phyloP scores from a whole-genome alignment of 805 yeast genomes.

The Wickerhamiella sergipiensis region DNA sequence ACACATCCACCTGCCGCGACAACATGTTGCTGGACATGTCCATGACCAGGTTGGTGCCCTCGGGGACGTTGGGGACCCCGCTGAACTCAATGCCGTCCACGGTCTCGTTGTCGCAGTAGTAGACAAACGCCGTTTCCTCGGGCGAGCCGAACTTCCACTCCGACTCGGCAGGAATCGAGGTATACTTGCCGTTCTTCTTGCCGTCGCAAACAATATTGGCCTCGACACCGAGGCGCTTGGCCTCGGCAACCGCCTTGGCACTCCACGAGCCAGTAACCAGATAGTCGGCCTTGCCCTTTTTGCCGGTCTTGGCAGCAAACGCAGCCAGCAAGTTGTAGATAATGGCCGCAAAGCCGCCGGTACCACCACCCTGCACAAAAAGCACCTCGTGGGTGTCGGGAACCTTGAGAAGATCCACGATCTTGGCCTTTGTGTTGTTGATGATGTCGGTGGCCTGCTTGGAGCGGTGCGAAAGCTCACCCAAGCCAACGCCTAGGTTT shows the following conservation, averaged over 20 bases:
- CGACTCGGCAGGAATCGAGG: conserved; percentile 49
- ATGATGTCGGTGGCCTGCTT: conserved; percentile 66
- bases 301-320: conserved; percentile 56
- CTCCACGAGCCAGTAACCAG: conserved; percentile 93
- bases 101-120: conserved; percentile 93
- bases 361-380: conserved; percentile 96
- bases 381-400: conserved; percentile 92
- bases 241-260: conserved; percentile 76
- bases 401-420: conserved; percentile 50
- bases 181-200: conserved; percentile 42
- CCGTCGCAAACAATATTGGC: conserved; percentile 57
- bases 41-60: conserved; percentile 68
- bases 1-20: conserved; percentile 65
- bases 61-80: conserved; percentile 40
- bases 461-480: conserved; percentile 94
- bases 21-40: conserved; percentile 92
- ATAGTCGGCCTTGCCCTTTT: conserved; percentile 70
- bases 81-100: conserved; percentile 89
- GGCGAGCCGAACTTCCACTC: conserved; percentile 49
- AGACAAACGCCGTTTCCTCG: conserved; percentile 67
- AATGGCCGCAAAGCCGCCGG: conserved; percentile 83
- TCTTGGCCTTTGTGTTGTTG: conserved; percentile 56
- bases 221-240: conserved; percentile 65
- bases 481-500: conserved; percentile 67
- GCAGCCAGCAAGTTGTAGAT: conserved; percentile 72